phyloP scores from a whole-genome alignment of 176 grass and related monocot species.

The Bonia amplexicaulis region DNA sequence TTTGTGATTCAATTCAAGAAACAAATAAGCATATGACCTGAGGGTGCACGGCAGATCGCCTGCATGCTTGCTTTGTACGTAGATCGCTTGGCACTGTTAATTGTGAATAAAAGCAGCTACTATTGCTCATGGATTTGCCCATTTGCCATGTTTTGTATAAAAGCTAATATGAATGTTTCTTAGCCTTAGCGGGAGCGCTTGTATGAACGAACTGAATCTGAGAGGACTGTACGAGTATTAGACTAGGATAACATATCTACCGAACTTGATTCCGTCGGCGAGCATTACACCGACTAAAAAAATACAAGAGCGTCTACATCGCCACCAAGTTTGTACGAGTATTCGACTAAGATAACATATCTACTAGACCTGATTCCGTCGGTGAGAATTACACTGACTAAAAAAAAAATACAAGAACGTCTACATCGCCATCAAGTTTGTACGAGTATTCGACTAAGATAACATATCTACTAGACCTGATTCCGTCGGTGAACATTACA shows the following conservation, averaged over 20 bases:
- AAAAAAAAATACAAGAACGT: background rate
- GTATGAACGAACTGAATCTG: too few relatives aligned
- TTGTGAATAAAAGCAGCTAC: conserved; percentile 18
- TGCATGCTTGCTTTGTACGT: conserved; percentile 29
- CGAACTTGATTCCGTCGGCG: too few relatives aligned
- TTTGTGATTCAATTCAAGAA: conserved; percentile 43
- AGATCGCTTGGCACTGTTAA: background rate
- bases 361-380: too few relatives aligned
- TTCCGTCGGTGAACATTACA: background rate
- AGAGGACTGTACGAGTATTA: too few relatives aligned
- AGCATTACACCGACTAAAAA: background rate
- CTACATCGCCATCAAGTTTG: background rate
- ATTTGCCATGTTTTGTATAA: too few relatives aligned
- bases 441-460: too few relatives aligned
- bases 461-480: too few relatives aligned
- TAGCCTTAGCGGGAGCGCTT: too few relatives aligned
- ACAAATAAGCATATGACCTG: conserved; percentile 35
- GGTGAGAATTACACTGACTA: background rate
- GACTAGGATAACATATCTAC: too few relatives aligned
- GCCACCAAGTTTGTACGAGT: background rate
- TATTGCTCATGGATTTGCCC: background rate
- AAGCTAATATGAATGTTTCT: too few relatives aligned
- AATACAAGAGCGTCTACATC: background rate
- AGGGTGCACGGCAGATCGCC: conserved; percentile 31
- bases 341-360: too few relatives aligned